Percentiles rank a stretch among this genome's conserved stretches.
These are phyloP conservation scores for Sporisorium graminicola DNA, from an alignment of 1,284 basidiomycete genomes.

Conservation along the genomic window DNA sequence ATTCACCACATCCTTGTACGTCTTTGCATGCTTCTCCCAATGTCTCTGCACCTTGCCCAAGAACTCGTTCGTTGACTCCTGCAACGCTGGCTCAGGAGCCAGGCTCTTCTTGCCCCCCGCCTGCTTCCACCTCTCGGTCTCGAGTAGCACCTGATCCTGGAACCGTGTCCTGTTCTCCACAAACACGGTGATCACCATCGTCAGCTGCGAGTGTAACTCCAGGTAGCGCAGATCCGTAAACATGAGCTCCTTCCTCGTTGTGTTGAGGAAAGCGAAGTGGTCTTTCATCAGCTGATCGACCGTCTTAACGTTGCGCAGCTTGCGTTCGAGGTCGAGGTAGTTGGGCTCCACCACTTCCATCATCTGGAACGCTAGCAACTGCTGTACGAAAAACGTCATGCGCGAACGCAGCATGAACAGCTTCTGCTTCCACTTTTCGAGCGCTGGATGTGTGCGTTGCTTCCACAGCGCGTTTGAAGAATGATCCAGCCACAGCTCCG, in stretches of 20 bases:
- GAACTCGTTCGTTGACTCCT: constrained; percentile 42
- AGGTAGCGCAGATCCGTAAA: constrained; percentile 64
- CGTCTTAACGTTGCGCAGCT: constrained; percentile 60
- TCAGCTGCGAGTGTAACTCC: constrained; percentile 60
- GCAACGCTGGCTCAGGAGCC: constrained; percentile 33
- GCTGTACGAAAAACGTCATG: constrained; percentile 68
- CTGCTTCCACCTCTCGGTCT: constrained; percentile 51
- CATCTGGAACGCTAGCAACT: constrained; percentile 65
- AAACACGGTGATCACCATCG: constrained; percentile 58
- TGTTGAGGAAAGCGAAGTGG: constrained; percentile 67
- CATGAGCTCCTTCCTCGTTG: constrained; percentile 67
- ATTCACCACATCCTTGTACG: constrained; percentile 66
- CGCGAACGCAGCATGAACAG: constrained; percentile 63
- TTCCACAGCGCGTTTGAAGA: constrained; percentile 51
- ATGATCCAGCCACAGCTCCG: constrained; percentile 65
- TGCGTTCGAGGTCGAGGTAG: constrained; percentile 62
- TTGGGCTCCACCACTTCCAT: constrained; percentile 68
- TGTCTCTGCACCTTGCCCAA: constrained; percentile 52
- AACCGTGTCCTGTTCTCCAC: constrained; percentile 57
- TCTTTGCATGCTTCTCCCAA: constrained; percentile 63
- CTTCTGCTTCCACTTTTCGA: constrained; percentile 67
- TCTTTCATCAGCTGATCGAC: constrained; percentile 69
- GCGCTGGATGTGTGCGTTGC: constrained; percentile 48
- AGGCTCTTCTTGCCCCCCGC: constrained; percentile 23
- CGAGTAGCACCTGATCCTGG: constrained; percentile 58